Conservation (phyloP, 306 rosid species). For the Castanea mollissima region DNA sequence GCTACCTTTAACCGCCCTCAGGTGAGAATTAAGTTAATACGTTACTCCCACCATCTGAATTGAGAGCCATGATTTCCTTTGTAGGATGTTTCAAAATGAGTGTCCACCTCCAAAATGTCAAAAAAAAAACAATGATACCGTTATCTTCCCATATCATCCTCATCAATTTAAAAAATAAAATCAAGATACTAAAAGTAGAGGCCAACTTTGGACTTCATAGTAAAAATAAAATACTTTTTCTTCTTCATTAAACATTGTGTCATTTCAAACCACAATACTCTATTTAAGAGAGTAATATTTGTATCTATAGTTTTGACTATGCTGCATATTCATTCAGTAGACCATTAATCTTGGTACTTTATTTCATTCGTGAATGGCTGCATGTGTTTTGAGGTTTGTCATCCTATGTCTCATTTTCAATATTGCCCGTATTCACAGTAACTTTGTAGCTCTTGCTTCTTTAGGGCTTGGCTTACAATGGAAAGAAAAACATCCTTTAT, state of each 20-base stretch:
- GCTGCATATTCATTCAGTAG: slow-evolving; percentile 2
- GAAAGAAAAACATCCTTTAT: slow-evolving; percentile 80
- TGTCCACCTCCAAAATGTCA: background rate
- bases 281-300: background rate
- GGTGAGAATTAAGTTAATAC: slow-evolving; percentile 36
- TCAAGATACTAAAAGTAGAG: background rate
- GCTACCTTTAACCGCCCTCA: slow-evolving; percentile 92
- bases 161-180: background rate
- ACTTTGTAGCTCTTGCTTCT: slow-evolving; percentile 27
- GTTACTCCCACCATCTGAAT: background rate
- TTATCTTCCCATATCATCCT: background rate
- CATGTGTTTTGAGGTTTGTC: background rate
- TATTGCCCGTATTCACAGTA: slow-evolving; percentile 9
- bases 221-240: background rate
- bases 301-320: slow-evolving; percentile 11
- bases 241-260: background rate
- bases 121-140: background rate
- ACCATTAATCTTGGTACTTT: slow-evolving; percentile 22
- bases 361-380: slow-evolving; percentile 16
- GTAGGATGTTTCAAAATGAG: background rate
- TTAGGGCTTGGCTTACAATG: slow-evolving; percentile 93
- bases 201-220: background rate
- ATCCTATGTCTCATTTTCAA: slow-evolving; percentile 13
- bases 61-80: background rate
- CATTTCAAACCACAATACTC: background rate